Conservation (phyloP, 2,329 filamentous ascomycete genomes). For the Colletotrichum navitas region DNA sequence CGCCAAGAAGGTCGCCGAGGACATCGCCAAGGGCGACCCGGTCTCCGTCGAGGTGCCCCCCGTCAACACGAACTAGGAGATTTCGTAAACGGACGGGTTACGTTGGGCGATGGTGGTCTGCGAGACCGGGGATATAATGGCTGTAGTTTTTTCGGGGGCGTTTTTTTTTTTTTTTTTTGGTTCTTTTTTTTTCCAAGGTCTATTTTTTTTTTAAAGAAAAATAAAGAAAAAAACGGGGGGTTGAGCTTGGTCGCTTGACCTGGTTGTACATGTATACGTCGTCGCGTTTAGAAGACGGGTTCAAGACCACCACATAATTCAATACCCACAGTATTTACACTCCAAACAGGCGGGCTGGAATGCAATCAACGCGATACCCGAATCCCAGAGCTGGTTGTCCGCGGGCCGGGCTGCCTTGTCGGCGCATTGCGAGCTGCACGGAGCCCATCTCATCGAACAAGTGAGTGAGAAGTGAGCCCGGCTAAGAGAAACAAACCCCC, state of each 20-base stretch:
- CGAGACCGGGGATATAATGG: neutral
- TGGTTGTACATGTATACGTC: neutral
- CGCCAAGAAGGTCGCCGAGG: slow-evolving; percentile 33
- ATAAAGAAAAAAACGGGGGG: too few relatives aligned
- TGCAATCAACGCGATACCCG: neutral
- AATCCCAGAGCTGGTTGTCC: neutral
- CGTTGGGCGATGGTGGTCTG: too few relatives aligned
- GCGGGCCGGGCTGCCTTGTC: too few relatives aligned
- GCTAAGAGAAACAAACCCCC: neutral
- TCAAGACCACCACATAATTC: neutral
- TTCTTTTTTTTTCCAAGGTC: too few relatives aligned
- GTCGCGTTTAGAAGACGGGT: neutral
- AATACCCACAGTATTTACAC: neutral
- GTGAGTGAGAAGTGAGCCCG: neutral
- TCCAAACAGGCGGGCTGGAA: too few relatives aligned
- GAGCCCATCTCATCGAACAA: neutral
- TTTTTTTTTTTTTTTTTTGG: too few relatives aligned
- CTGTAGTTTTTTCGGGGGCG: too few relatives aligned
- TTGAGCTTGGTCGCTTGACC: too few relatives aligned
- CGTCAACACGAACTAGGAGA: slow-evolving; percentile 23
- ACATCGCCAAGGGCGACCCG: slow-evolving; percentile 36
- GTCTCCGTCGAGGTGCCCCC: slow-evolving; percentile 33
- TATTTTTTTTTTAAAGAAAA: too few relatives aligned
- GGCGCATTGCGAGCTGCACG: neutral
- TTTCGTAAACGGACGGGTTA: neutral